Base-by-base conservation (phyloP, 2,329 filamentous ascomycete species). In the Xylaria sp. region DNA sequence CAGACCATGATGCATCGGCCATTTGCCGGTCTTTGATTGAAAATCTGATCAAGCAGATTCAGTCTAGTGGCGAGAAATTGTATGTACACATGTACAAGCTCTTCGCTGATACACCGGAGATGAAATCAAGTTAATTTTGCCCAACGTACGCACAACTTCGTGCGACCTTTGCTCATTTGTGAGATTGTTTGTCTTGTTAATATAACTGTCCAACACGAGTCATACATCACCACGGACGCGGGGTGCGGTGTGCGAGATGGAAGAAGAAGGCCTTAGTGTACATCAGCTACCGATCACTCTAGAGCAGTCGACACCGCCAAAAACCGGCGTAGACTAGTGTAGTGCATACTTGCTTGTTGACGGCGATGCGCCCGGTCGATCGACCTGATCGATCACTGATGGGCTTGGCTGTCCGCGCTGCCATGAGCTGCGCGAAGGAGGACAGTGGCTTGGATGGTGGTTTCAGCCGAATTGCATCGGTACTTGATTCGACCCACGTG, bases 401-500 rank as follows among this genome's bases (percentile, higher is more conserved):
- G 28, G 13, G 64, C 48, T 63, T 51, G 20, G 25, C 51, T 59
- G 51, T 37, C 57, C 52, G 46, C 60, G 31, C 58, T 34, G 37
- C 34, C 41, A 18, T 46, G 41, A 37, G 34, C 41, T 18, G 10
- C 13, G 15, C 15, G 41, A 10, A 10, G 7, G 25, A 64, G 54
- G 7, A 44, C 46, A 48, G 54, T 60, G 31, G 62, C 57, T 67
- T 63, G 20, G 13, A 55, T 69, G 57, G 56, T 54, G 50, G 70
- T 71, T 72, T 69, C 68, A 65, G 65, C 31, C 31, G 28, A 51
- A 54, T 50, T 52, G 63, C 63, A 23, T 51, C 41, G 60, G 61
- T 64, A 63, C 41, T 37, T 69, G 64, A 69, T 71, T 71, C 66
- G 71, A 57, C 69, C 69, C 71, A 72, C 69, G 69, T 69, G 63